These are phyloP conservation scores for Psilocybe tampanensis DNA, from an alignment of 768 basidiomycete species.

Conservation along the genomic window DNA sequence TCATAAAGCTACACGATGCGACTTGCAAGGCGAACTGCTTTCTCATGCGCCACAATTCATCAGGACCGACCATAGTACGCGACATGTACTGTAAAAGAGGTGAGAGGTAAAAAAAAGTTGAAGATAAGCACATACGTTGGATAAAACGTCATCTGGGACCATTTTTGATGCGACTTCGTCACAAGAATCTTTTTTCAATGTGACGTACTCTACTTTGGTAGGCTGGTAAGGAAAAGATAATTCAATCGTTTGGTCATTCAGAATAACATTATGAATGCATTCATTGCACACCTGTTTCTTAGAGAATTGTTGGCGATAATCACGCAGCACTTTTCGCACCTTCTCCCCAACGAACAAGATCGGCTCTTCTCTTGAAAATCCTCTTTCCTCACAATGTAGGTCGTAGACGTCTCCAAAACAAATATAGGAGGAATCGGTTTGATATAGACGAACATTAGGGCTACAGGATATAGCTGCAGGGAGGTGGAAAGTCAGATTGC, in stretches of 20 bases:
- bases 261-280: not conserved
- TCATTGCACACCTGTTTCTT: slow-evolving; percentile 44
- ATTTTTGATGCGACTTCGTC: slow-evolving; percentile 89
- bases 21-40: slow-evolving; percentile 95
- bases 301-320: slow-evolving; percentile 54
- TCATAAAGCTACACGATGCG: slow-evolving; percentile 90
- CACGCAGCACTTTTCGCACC: slow-evolving; percentile 66
- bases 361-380: slow-evolving; percentile 86
- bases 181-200: slow-evolving; percentile 79
- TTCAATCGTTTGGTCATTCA: slow-evolving; percentile 1
- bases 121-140: slow-evolving; percentile 56
- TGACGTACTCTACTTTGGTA: slow-evolving; percentile 65
- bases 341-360: slow-evolving; percentile 87
- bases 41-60: slow-evolving; percentile 94
- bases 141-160: slow-evolving; percentile 86
- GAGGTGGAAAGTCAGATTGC: slow-evolving; percentile 89
- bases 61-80: slow-evolving; percentile 78
- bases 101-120: slow-evolving; percentile 3
- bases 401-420: slow-evolving; percentile 95
- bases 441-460: slow-evolving; percentile 81
- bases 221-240: slow-evolving; percentile 41
- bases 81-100: slow-evolving; percentile 76
- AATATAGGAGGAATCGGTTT: slow-evolving; percentile 90
- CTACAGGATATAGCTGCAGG: slow-evolving; percentile 87
- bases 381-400: slow-evolving; percentile 73